Conservation (phyloP, 371 early-diverging fungal genomes). For the Zopfochytrium polystomum region DNA sequence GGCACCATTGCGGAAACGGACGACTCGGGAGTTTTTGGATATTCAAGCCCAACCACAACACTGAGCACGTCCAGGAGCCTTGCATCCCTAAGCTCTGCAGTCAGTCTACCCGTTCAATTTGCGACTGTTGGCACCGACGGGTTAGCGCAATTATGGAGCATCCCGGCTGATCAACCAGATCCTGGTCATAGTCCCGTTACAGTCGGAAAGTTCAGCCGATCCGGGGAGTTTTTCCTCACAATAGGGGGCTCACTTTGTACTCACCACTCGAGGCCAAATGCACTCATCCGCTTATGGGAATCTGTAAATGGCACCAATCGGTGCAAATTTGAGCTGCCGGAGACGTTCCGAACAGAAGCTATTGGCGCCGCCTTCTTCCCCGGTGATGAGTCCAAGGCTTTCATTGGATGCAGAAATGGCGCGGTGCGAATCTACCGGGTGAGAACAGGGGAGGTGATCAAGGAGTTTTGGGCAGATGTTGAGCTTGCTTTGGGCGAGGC, state of each 20-base stretch:
- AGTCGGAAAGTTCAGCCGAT: conserved; percentile 7
- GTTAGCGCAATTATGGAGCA: conserved; percentile 13
- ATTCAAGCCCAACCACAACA: conserved; percentile 8
- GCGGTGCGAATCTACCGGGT: conserved; percentile 15
- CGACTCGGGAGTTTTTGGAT: conserved; percentile 7
- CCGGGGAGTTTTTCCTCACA: conserved; percentile 16
- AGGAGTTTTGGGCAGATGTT: conserved; percentile 29
- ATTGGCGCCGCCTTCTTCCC: conserved; percentile 16
- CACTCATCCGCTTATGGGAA: conserved; percentile 29
- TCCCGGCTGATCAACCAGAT: conserved; percentile 5
- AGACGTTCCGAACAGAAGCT: conserved; percentile 19
- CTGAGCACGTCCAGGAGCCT: conserved; percentile 18
- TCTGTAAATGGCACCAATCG: conserved; percentile 9
- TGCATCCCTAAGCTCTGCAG: neutral
- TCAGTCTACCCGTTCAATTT: conserved; percentile 12
- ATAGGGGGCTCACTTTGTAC: conserved; percentile 30
- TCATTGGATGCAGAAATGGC: conserved; percentile 27
- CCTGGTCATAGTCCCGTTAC: conserved; percentile 20
- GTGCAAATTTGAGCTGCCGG: conserved; percentile 16
- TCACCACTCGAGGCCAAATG: conserved; percentile 1
- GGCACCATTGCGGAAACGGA: too few species aligned
- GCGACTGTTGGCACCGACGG: conserved; percentile 13
- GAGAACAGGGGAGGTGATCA: conserved; percentile 18
- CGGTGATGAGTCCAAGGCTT: conserved; percentile 7
- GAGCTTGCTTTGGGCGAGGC: conserved; percentile 24